Evolutionary conservation across 805 yeast species (phyloP), one percentile per base, ranked within the genome.

Genomic region (Saturnispora besseyi): DNA sequence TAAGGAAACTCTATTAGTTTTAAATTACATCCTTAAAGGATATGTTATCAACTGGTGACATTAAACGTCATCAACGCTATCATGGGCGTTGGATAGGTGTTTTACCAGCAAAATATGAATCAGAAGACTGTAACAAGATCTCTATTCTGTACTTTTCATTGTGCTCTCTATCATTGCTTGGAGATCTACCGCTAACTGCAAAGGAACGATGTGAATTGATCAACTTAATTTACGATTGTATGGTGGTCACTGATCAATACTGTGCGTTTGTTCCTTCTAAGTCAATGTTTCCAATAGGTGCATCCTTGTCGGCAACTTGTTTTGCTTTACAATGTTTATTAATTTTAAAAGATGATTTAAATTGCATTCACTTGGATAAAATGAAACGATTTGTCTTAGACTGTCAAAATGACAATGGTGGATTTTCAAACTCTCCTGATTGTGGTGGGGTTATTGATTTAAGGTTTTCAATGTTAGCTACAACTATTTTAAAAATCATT

Each of bases 381-480:
- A 63, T 87, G n/a, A 70, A 78, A 73, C 55, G 57, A 4, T 84
- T 81, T 62, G 74, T 90, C 2, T 51, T 61, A 1, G 52, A 56
- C 36, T 87, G 95, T 57, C 96, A 89, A 62, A 58, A 73, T 1
- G 63, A 72, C 8, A 72, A 69, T 53, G 89, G 89, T 1, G 73
- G 78, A 18, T 88, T 90, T 51, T 64, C 69, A 0, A 73, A 82
- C 0, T 60, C 64, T 18, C 40, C 34, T 13, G 28, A 5, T 26
- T 21, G 22, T 12, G 54, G 73, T 9, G 74, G 68, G 45, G 90
- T 87, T 45, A 67, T 74, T 1, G 96, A 91, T 64, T 61, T 85
- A 51, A 69, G 97, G 46, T 79, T 79, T 55, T 77, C 86, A 49
- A 87, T 86, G 69, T 71, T 88, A 49, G 96, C 96, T 0, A 65